Evolutionary conservation across 306 rosid genomes (phyloP).

Genomic region (Vigna reflexopilosa): DNA sequence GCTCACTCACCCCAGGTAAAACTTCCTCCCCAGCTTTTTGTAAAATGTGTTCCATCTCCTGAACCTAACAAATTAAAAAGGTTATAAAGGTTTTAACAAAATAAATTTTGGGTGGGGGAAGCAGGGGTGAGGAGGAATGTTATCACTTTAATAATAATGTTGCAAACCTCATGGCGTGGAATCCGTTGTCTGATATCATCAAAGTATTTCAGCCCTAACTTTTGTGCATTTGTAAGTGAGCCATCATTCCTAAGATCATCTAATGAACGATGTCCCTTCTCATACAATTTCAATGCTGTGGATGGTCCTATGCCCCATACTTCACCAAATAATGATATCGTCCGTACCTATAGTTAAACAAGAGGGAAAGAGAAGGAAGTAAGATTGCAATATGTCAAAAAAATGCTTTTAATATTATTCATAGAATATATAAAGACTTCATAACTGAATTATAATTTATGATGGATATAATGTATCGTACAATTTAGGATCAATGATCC

Average conservation of each 20-base stretch:
- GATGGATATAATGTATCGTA: no score
- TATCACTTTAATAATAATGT: not conserved
- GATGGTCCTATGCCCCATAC: constrained; percentile 98
- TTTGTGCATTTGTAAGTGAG: constrained; percentile 79
- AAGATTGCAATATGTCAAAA: not conserved
- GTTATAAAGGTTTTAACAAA: constrained; percentile 15
- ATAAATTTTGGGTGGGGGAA: not conserved
- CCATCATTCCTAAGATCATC: constrained; percentile 77
- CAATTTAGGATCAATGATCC: no score
- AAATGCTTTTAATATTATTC: no score
- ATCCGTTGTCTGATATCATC: constrained; percentile 85
- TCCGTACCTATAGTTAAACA: constrained; percentile 62
- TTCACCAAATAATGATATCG: constrained; percentile 91
- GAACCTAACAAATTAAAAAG: constrained; percentile 63
- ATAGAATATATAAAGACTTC: no score
- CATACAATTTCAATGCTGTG: constrained; percentile 84
- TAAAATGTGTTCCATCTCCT: constrained; percentile 80
- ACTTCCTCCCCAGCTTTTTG: constrained; percentile 75
- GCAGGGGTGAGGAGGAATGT: not conserved
- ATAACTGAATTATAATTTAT: no score
- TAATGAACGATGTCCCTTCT: constrained; percentile 82
- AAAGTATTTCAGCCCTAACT: constrained; percentile 88
- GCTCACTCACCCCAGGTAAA: constrained; percentile 83
- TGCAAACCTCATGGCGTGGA: constrained; percentile 80
- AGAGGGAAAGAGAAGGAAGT: constrained; percentile 1